Base-by-base conservation (phyloP, 2,329 filamentous ascomycete genomes). In the Alternaria metachromatica region DNA sequence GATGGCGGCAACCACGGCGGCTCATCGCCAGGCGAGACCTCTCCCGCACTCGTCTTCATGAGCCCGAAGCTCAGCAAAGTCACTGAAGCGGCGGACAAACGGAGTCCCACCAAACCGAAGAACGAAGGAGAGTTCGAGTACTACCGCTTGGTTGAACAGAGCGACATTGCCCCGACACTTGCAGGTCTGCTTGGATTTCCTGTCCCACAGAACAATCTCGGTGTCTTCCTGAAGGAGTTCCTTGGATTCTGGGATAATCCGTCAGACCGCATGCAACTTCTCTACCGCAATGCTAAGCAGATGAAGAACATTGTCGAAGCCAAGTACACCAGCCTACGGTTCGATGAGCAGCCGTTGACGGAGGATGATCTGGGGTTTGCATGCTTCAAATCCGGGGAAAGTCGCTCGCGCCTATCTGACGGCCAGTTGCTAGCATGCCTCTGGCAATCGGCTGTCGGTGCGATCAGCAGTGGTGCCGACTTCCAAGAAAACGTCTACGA, bases 1-100 rank as follows among this genome's bases (percentile, higher is more conserved):
- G 95, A 98, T 72, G 96, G 93, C 20, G 96, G 96, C 3, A 98
- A 98, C 71, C 96, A 99, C 77, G 96, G 96, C 28, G 96, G 95
- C 43, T 97, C 95, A 10, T 94, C 94, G 0, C 88, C 93, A 2
- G 95, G 96, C 46, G 96, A 99, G 82, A 98, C 96, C 2, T 97
- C 95, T 1, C 91, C 96, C 0, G 96, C 96, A 15, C 83, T 99
- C 10, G 87, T 97, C 20, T 98, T 99, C 78, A 88, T 97, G 67
- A 96, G 94, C 3, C 94, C 95, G 0, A 96, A 93, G 74, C 84
- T 97, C 46, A 88, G 87, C 72, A 76, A 81, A 1, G 82, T 94
- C 7, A 84, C 85, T 4, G 67, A 76, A 18, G 20, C 64, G 65
- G 56, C 55, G 20, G 54, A 66, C 2, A 68, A 48, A 28, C 64